These are phyloP conservation scores for Cyanodermella asteris DNA, from an alignment of 2,329 filamentous ascomycete species.

Conservation along the genomic window DNA sequence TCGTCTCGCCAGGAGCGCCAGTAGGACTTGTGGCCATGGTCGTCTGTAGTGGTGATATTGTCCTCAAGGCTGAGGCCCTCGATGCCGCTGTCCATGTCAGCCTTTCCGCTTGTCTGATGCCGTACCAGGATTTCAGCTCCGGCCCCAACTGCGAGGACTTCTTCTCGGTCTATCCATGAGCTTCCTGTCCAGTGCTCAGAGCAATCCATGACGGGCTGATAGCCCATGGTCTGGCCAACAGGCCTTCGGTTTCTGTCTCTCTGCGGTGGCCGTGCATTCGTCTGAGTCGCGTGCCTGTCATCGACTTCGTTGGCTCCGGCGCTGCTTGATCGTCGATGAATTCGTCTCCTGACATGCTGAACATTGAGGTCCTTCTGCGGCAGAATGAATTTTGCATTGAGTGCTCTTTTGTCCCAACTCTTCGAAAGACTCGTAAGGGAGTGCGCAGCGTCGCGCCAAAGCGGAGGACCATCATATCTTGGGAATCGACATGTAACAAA, in stretches of 20 bases:
- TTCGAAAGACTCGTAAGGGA: constrained; percentile 33
- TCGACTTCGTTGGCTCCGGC: constrained; percentile 12
- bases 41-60: constrained; percentile 1
- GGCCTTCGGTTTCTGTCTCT: constrained; percentile 14
- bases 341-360: no score
- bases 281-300: no score
- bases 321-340: constrained; percentile 14
- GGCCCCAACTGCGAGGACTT: constrained; percentile 38
- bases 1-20: constrained; percentile 33
- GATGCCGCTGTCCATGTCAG: constrained; percentile 7
- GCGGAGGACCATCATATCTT: constrained; percentile 18
- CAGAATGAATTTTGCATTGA: constrained; percentile 29
- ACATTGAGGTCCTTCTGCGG: constrained; percentile 12
- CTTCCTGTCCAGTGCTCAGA: constrained; percentile 29
- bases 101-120: constrained; percentile 21
- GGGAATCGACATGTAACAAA: constrained; percentile 12
- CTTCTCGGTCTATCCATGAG: constrained; percentile 27
- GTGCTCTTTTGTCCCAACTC: constrained; percentile 33
- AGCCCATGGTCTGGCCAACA: constrained; percentile 33
- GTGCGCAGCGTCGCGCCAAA: constrained; percentile 28
- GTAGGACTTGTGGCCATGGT: constrained; percentile 9
- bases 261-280: no score
- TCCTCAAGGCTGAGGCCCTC: no score
- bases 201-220: constrained; percentile 34
- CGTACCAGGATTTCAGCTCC: constrained; percentile 33